Evolutionary conservation across 257 asterid genomes (phyloP).

Genomic region (Lycium barbarum): DNA sequence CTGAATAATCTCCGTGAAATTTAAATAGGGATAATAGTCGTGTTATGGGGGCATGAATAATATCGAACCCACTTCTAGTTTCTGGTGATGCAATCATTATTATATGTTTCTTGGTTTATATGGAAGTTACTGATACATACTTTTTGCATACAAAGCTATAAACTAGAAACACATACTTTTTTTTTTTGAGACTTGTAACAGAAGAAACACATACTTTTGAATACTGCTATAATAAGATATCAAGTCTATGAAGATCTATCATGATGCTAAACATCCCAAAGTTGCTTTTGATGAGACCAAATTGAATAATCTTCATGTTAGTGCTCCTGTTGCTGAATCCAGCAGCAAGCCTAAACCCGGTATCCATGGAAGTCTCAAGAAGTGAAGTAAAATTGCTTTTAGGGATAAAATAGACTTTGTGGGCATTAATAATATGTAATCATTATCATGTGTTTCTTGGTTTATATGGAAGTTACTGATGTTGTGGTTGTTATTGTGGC

Average conservation of each 20-base stretch:
- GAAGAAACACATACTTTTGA: too few relatives aligned
- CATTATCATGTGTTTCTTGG: conserved; percentile 23
- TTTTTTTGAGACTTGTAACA: too few relatives aligned
- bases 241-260: conserved; percentile 89
- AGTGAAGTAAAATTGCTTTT: conserved; percentile 37
- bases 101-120: conserved; percentile 24
- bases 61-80: conserved; percentile 13
- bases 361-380: conserved; percentile 82
- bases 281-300: conserved; percentile 75
- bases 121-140: not conserved
- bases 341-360: conserved; percentile 78
- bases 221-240: conserved; percentile 38
- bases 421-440: conserved; percentile 22
- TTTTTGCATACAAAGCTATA: too few relatives aligned
- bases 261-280: conserved; percentile 86
- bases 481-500: too few relatives aligned
- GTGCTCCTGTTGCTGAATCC: conserved; percentile 19
- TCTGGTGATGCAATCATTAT: not conserved
- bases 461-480: not conserved
- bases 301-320: conserved; percentile 67
- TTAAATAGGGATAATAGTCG: too few relatives aligned
- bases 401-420: not conserved
- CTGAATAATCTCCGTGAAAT: too few relatives aligned
- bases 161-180: too few relatives aligned
- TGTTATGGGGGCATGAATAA: not conserved